Conservation (phyloP, 192 early-diverging fungal genomes). For the Coemansia sp. region DNA sequence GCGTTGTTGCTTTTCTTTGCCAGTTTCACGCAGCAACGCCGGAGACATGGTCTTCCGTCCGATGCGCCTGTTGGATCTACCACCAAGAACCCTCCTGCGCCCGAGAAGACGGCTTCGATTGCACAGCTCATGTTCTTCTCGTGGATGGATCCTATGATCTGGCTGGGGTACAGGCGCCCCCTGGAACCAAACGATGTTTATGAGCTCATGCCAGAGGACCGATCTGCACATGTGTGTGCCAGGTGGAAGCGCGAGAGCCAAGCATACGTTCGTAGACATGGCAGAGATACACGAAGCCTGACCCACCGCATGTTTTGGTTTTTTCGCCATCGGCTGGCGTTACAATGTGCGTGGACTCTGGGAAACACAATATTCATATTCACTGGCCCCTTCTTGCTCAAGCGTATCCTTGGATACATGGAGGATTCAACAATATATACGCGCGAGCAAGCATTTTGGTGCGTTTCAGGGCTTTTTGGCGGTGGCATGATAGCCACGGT, state of each 20-base stretch:
- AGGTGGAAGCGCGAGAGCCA: slow-evolving; percentile 31
- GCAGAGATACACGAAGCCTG: slow-evolving; percentile 38
- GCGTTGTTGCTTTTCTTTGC: slow-evolving; percentile 25
- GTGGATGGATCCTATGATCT: slow-evolving; percentile 67
- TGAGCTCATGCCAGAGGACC: slow-evolving; percentile 51
- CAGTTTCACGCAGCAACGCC: slow-evolving; percentile 50
- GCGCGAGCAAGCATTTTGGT: slow-evolving; percentile 61
- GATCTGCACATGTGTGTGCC: slow-evolving; percentile 33
- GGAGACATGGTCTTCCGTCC: slow-evolving; percentile 40
- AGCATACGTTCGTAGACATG: slow-evolving; percentile 29
- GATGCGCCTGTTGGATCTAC: slow-evolving; percentile 20
- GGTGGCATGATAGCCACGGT: slow-evolving; percentile 49
- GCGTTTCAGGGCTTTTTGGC: slow-evolving; percentile 64
- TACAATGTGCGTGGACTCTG: slow-evolving; percentile 58
- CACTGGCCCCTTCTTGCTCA: slow-evolving; percentile 61
- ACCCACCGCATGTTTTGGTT: slow-evolving; percentile 45
- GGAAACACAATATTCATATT: slow-evolving; percentile 54
- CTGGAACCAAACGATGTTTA: slow-evolving; percentile 69
- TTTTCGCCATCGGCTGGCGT: slow-evolving; percentile 51
- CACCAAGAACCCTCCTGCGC: slow-evolving; percentile 35
- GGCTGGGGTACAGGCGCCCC: slow-evolving; percentile 66
- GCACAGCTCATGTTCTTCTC: slow-evolving; percentile 63
- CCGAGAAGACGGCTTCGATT: slow-evolving; percentile 60
- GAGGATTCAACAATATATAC: slow-evolving; percentile 58
- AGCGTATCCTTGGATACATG: slow-evolving; percentile 64